phyloP scores from a whole-genome alignment of 1,139 yeast species.

The Pichia norvegensis region DNA sequence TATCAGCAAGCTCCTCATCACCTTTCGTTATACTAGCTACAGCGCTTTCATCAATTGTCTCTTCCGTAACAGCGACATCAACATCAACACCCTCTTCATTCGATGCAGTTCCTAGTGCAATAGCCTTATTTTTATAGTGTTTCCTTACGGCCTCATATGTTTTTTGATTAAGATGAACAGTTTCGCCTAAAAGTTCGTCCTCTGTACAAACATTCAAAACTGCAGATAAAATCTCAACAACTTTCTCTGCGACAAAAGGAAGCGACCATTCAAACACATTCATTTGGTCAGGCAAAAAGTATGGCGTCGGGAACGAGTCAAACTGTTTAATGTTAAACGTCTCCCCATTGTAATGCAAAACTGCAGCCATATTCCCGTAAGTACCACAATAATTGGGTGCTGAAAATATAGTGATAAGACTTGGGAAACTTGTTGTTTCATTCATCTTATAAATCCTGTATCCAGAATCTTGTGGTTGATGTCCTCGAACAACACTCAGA shows the following conservation, averaged over 20 bases:
- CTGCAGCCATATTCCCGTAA: slow-evolving; percentile 85
- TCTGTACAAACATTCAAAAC: slow-evolving; percentile 90
- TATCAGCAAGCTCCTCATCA: background rate
- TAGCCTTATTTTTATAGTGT: background rate
- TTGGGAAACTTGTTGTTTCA: slow-evolving; percentile 81
- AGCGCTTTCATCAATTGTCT: no score
- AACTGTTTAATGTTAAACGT: slow-evolving; percentile 94
- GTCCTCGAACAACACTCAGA: slow-evolving; percentile 80
- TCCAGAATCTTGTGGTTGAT: slow-evolving; percentile 91
- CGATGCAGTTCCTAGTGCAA: background rate
- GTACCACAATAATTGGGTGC: slow-evolving; percentile 97
- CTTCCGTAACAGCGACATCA: background rate
- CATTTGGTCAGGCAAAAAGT: slow-evolving; percentile 96
- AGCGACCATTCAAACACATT: slow-evolving; percentile 96
- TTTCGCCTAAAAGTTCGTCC: slow-evolving; percentile 53
- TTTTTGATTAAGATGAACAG: slow-evolving; percentile 2
- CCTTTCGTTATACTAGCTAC: background rate
- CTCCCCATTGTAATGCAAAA: slow-evolving; percentile 80
- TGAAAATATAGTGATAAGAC: slow-evolving; percentile 83
- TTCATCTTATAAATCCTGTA: slow-evolving; percentile 83
- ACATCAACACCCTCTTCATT: background rate
- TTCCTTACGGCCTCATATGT: background rate
- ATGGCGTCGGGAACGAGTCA: slow-evolving; percentile 76
- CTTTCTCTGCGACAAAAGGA: slow-evolving; percentile 94
- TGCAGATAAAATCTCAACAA: slow-evolving; percentile 90